Base-by-base conservation (phyloP, 495 filamentous ascomycete species). In the Hyaloscypha finlandica region DNA sequence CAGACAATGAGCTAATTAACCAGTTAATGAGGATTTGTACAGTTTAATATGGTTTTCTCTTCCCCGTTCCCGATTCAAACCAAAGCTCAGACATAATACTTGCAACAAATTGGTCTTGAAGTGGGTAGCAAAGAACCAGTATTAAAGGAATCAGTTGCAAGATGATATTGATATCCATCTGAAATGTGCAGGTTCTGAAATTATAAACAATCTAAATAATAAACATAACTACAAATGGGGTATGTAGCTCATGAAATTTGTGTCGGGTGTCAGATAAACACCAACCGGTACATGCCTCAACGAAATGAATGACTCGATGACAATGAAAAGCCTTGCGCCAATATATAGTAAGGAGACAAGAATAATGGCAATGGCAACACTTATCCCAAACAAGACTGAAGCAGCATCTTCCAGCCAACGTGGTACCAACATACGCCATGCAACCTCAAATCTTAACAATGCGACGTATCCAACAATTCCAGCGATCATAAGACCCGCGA, bases 261-360 rank as follows among this genome's bases (percentile, higher is more conserved):
- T 25, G 9, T 9, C 0, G 1, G 64, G 64, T 0, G 42, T 66
- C 25, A 14, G 14, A 33, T 52, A 66, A 8, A 54, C 56, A 8
- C 64, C 56, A 30, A 54, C 53, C n/a, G 56, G 64, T 29, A 66
- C 19, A 25, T 51, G 29, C 4, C 64, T 31, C 32, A 66, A 54
- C 16, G 31, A 59, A 25, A 54, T 54, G n/a, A 60, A 66, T n/a
- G 64, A 30, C 29, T 66, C 64, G 2, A 66, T 39, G 16, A 66
- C 42, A 35, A 66, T 33, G 56, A 52, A 66, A 6, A 65, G 8
- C 63, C 63, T 12, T 1, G 52, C 30, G 6, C 37, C 22, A 25
- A 45, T 30, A 58, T 65, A 64, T 3, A 48, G 42, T 11, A 48
- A 19, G n/a, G 20, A 0, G 3, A 45, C n/a, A 4, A 4, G 1